phyloP scores from a whole-genome alignment of 768 basidiomycete species.

The Galerina marginata region DNA sequence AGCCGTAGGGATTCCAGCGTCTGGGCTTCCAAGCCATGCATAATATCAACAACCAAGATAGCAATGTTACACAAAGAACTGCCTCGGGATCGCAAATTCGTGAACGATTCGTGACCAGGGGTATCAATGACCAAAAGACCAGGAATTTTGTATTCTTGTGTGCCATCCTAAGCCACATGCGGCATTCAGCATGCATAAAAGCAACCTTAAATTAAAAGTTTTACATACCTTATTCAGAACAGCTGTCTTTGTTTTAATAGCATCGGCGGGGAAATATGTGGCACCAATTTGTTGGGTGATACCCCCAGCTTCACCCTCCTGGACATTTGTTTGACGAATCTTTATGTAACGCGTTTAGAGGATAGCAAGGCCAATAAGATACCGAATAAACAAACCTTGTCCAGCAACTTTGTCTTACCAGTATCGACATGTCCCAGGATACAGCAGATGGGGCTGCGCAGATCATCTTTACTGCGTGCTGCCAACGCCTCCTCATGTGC shows the following conservation, averaged over 20 bases:
- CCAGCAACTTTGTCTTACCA: constrained; percentile 96
- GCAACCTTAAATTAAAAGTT: neutral
- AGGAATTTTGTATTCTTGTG: constrained; percentile 94
- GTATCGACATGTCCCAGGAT: constrained; percentile 99
- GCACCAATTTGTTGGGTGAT: constrained; percentile 99
- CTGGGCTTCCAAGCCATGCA: constrained; percentile 99
- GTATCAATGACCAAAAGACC: constrained; percentile 97
- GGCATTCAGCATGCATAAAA: neutral
- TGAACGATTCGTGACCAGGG: constrained; percentile 99
- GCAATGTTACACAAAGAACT: constrained; percentile 98
- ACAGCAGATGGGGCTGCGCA: constrained; percentile 98
- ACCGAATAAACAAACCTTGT: constrained; percentile 68
- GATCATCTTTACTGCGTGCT: constrained; percentile 83
- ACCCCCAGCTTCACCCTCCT: constrained; percentile 99
- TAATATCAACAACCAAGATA: constrained; percentile 98
- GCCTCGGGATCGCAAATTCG: constrained; percentile 93
- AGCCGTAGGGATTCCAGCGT: constrained; percentile 95
- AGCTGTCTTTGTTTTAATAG: constrained; percentile 90
- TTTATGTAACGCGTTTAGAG: constrained; percentile 31
- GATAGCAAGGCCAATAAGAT: neutral
- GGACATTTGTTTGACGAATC: constrained; percentile 99
- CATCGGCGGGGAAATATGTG: constrained; percentile 97
- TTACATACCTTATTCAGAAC: constrained; percentile 84
- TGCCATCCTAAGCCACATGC: constrained; percentile 58
- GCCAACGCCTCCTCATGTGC: constrained; percentile 87